Evolutionary conservation across 345 rosid species (phyloP).

Genomic region (Triadica sebifera): DNA sequence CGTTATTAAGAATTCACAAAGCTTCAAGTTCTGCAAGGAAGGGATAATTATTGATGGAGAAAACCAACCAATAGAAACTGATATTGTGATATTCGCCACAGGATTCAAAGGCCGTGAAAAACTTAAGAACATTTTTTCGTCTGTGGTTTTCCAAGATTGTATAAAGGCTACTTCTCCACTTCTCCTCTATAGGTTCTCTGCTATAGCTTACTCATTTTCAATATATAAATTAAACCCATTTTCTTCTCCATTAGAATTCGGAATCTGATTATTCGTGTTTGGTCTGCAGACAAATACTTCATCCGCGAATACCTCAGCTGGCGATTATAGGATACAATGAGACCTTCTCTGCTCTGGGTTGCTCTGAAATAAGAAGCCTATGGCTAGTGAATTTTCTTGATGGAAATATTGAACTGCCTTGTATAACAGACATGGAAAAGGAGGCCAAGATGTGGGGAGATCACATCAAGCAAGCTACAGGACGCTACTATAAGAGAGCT

Average conservation of each 20-base stretch:
- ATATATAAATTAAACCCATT: too few relatives aligned
- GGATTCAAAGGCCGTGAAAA: constrained; percentile 28
- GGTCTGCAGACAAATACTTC: constrained; percentile 24
- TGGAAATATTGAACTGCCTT: constrained; percentile 34
- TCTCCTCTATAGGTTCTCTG: constrained; percentile 28
- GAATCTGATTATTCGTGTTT: neutral
- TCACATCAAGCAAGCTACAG: constrained; percentile 30
- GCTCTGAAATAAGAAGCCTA: constrained; percentile 38
- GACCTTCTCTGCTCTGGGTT: neutral
- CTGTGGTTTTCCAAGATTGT: constrained; percentile 18
- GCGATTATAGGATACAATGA: constrained; percentile 20
- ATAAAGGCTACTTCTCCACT: constrained; percentile 5
- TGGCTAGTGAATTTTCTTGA: constrained; percentile 44
- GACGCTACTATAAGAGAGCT: constrained; percentile 25
- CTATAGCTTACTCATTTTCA: too few relatives aligned
- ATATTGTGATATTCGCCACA: constrained; percentile 40
- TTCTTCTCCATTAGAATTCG: too few relatives aligned
- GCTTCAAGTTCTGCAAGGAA: constrained; percentile 29
- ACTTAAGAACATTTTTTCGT: constrained; percentile 24
- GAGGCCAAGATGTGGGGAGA: constrained; percentile 30
- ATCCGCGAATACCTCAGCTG: constrained; percentile 38
- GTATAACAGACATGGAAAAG: constrained; percentile 37
- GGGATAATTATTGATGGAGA: constrained; percentile 32
- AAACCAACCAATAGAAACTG: constrained; percentile 21
- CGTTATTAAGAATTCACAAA: constrained; percentile 35